phyloP scores from a whole-genome alignment of 768 basidiomycete species.

The Lactarius hatsudake region DNA sequence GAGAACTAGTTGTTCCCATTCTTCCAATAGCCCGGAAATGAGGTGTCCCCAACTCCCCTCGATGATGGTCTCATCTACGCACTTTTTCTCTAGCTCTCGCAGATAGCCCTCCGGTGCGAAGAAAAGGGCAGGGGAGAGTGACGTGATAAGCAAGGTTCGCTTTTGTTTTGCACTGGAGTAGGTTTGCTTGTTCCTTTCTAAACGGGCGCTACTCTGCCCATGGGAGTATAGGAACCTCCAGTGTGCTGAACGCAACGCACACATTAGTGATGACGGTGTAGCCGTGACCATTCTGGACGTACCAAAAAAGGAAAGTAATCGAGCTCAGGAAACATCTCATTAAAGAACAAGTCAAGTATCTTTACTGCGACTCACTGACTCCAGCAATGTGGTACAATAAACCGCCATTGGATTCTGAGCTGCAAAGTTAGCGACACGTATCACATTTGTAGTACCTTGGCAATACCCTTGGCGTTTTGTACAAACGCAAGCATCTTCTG shows the following conservation, averaged over 20 bases:
- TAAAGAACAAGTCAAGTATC: not conserved
- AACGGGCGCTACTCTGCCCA: not conserved
- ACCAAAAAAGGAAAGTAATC: not conserved
- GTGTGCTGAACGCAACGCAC: not conserved
- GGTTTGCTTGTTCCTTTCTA: not conserved
- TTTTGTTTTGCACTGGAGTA: not conserved
- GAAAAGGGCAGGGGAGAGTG: not conserved
- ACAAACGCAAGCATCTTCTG: too few relatives aligned
- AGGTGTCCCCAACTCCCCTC: not conserved
- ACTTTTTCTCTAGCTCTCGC: not conserved
- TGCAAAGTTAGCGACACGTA: too few relatives aligned
- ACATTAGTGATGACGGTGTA: too few relatives aligned
- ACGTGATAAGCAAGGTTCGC: not conserved
- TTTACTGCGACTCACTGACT: not conserved
- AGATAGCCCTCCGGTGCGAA: not conserved
- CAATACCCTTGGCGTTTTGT: too few relatives aligned
- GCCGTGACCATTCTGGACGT: too few relatives aligned
- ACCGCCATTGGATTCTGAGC: not conserved
- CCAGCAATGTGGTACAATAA: not conserved
- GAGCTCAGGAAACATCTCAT: not conserved
- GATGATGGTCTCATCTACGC: not conserved
- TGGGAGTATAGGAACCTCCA: not conserved
- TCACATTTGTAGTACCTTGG: too few relatives aligned
- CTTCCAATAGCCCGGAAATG: not conserved
- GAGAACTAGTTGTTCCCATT: not conserved